Conservation (phyloP, 2,329 filamentous ascomycete genomes). For the Ophiostoma australiae region DNA sequence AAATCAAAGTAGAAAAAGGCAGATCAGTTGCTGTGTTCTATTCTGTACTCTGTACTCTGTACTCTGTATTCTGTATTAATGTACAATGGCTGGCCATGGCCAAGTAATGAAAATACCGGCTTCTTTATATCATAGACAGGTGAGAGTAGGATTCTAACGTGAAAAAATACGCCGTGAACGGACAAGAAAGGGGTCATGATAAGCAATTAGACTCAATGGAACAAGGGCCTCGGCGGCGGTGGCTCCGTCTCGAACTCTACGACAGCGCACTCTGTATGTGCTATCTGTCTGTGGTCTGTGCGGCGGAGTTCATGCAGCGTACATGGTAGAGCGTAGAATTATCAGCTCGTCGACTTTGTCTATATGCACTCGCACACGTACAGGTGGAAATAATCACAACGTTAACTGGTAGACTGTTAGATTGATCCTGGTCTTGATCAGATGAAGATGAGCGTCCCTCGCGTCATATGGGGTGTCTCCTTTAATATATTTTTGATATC, state of each 20-base stretch:
- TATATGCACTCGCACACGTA: background rate
- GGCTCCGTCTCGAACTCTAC: background rate
- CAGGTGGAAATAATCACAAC: background rate
- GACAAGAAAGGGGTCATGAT: background rate
- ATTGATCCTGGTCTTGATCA: background rate
- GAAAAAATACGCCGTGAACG: background rate
- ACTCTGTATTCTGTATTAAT: too few relatives aligned
- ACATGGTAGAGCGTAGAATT: too few relatives aligned
- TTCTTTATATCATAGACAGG: too few relatives aligned
- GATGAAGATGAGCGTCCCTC: background rate
- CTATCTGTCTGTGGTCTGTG: background rate
- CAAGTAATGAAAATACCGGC: too few relatives aligned
- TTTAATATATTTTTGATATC: background rate
- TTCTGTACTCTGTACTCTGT: too few relatives aligned
- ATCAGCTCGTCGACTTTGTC: background rate
- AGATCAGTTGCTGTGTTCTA: background rate
- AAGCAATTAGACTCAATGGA: background rate
- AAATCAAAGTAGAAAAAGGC: conserved; percentile 2
- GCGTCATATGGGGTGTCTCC: background rate
- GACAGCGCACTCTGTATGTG: background rate
- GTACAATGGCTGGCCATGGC: too few relatives aligned
- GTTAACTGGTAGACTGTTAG: background rate
- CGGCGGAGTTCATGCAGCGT: background rate
- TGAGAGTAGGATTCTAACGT: too few relatives aligned
- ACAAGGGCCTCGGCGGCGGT: background rate